Evolutionary conservation across 148 eudicot genomes (phyloP).

Genomic region (Cornus kousa): DNA sequence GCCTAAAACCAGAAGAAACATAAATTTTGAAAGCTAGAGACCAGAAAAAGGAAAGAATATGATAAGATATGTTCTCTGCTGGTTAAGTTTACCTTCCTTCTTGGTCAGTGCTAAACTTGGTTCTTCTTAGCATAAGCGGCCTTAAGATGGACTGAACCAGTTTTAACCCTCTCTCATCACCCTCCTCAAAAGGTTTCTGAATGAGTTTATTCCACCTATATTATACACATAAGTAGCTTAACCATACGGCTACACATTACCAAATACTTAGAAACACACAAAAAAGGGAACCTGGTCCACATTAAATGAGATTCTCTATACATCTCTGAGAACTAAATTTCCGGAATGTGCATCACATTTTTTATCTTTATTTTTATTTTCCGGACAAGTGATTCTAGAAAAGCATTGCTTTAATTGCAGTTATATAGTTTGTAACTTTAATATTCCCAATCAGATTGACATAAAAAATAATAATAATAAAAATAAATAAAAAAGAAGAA

Average conservation of each 20-base stretch:
- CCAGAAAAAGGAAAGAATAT: not conserved
- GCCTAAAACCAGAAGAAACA: constrained; percentile 43
- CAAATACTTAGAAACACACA: not conserved
- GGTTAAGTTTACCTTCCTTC: constrained; percentile 71
- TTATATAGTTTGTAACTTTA: too few relatives aligned
- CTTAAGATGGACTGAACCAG: constrained; percentile 81
- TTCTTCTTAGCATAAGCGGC: constrained; percentile 94
- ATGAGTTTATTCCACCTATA: constrained; percentile 94
- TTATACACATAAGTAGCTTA: constrained; percentile 4
- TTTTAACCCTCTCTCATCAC: constrained; percentile 93
- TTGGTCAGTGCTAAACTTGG: constrained; percentile 74
- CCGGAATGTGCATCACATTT: too few relatives aligned
- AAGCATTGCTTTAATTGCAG: too few relatives aligned
- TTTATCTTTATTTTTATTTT: too few relatives aligned
- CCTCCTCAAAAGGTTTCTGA: constrained; percentile 96
- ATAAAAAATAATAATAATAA: too few relatives aligned
- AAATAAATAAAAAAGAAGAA: too few relatives aligned
- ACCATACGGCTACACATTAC: not conserved
- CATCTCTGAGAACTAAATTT: too few relatives aligned
- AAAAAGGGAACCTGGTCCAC: not conserved
- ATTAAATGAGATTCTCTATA: too few relatives aligned
- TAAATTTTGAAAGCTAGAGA: not conserved
- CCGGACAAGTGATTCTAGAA: too few relatives aligned
- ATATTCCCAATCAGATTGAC: too few relatives aligned
- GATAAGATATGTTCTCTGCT: constrained; percentile 3